phyloP scores from a whole-genome alignment of 2,329 filamentous ascomycete genomes.

The Fusarium setosum region DNA sequence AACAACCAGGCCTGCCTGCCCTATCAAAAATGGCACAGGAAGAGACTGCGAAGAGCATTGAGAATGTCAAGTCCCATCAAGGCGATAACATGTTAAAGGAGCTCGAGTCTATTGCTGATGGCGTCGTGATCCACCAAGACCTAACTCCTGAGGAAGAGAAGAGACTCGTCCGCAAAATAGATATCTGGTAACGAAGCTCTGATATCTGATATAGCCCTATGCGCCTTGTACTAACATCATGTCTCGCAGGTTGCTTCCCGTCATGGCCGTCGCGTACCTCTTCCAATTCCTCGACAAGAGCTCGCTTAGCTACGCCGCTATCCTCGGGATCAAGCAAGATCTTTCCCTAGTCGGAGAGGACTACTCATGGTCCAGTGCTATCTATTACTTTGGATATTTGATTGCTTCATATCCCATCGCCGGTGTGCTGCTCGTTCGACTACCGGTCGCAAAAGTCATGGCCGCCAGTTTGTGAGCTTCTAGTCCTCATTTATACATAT shows the following conservation, averaged over 20 bases:
- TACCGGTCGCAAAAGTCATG: conserved; percentile 43
- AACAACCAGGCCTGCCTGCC: no score
- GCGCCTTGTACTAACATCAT: background rate
- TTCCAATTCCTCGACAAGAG: conserved; percentile 72
- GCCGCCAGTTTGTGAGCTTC: conserved; percentile 27
- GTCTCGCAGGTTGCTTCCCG: conserved; percentile 63
- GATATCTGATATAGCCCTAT: no score
- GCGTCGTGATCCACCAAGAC: background rate
- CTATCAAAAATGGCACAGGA: no score
- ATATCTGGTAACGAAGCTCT: conserved; percentile 5
- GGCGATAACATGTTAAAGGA: background rate
- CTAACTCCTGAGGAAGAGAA: conserved; percentile 6
- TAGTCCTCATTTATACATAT: no score
- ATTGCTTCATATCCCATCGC: conserved; percentile 41
- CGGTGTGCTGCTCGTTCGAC: conserved; percentile 40
- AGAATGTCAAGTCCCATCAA: background rate
- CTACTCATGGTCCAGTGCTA: conserved; percentile 61
- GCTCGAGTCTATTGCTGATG: conserved; percentile 7
- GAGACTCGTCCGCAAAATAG: conserved; percentile 7
- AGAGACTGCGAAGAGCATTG: background rate
- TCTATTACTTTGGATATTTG: conserved; percentile 66
- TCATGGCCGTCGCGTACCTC: conserved; percentile 65
- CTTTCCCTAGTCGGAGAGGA: conserved; percentile 60
- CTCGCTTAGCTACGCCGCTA: conserved; percentile 60
- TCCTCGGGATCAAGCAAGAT: conserved; percentile 60